These are phyloP conservation scores for Aethionema arabicum DNA, from an alignment of 345 rosid genomes.

Conservation along the genomic window DNA sequence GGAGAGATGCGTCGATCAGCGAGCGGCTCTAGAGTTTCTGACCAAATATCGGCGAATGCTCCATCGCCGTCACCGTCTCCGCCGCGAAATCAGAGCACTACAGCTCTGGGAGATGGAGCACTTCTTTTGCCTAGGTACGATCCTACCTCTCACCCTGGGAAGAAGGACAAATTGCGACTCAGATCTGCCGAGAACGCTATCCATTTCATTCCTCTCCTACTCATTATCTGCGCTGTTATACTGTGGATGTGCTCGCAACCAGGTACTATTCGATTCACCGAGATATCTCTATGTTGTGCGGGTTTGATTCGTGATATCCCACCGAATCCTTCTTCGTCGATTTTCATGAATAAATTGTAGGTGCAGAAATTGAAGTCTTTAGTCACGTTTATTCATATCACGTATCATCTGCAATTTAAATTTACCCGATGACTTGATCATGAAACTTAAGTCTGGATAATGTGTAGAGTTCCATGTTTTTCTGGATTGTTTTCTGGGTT, in stretches of 20 bases:
- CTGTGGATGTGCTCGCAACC: slow-evolving; percentile 78
- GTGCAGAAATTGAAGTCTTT: too few relatives aligned
- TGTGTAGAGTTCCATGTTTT: too few relatives aligned
- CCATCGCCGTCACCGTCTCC: slow-evolving; percentile 40
- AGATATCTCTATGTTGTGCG: neutral
- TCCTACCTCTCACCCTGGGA: slow-evolving; percentile 62
- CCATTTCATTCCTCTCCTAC: slow-evolving; percentile 73
- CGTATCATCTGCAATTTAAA: too few relatives aligned
- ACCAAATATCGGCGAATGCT: slow-evolving; percentile 37
- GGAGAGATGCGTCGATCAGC: slow-evolving; percentile 68
- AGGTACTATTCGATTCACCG: slow-evolving; percentile 32
- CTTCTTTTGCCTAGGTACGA: slow-evolving; percentile 59
- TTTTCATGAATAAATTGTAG: too few relatives aligned
- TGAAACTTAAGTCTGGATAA: too few relatives aligned
- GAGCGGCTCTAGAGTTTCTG: slow-evolving; percentile 49
- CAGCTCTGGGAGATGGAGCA: slow-evolving; percentile 29
- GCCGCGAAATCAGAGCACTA: slow-evolving; percentile 15
- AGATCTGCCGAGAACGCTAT: slow-evolving; percentile 79
- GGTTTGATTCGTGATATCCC: too few relatives aligned
- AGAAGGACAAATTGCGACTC: slow-evolving; percentile 56
- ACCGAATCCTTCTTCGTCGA: too few relatives aligned
- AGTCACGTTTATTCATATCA: too few relatives aligned
- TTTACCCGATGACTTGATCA: too few relatives aligned
- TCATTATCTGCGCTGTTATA: slow-evolving; percentile 57
- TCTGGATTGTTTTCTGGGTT: too few relatives aligned